Conservation (phyloP, 495 filamentous ascomycete species). For the Cairneyella variabilis region DNA sequence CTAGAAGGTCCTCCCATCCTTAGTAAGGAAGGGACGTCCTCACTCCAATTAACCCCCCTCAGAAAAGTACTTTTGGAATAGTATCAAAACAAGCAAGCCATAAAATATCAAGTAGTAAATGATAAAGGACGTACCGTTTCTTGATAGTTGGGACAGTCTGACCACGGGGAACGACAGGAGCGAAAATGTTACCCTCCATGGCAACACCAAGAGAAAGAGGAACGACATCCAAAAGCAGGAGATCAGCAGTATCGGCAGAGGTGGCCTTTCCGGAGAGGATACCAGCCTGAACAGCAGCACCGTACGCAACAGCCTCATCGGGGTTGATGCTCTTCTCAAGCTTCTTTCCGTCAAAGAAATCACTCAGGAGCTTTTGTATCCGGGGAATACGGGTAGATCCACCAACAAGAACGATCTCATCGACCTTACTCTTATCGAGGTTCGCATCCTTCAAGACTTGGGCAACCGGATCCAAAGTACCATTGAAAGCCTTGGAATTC, state of each 20-base stretch:
- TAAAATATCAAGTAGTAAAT: too few species aligned
- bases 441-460: slow-evolving; percentile 96
- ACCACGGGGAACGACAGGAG: slow-evolving; percentile 88
- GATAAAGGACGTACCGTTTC: slow-evolving; percentile 49
- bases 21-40: too few species aligned
- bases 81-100: too few species aligned
- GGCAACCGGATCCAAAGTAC: slow-evolving; percentile 96
- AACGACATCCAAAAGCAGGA: slow-evolving; percentile 93
- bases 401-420: slow-evolving; percentile 98
- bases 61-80: too few species aligned
- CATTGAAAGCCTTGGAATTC: slow-evolving; percentile 93
- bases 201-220: slow-evolving; percentile 98
- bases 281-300: slow-evolving; percentile 97
- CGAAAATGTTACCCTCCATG: slow-evolving; percentile 99
- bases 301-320: slow-evolving; percentile 98
- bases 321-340: slow-evolving; percentile 99
- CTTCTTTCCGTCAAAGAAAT: slow-evolving; percentile 99
- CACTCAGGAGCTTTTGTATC: slow-evolving; percentile 96
- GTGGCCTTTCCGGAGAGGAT: slow-evolving; percentile 97
- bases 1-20: too few species aligned
- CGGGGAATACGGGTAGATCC: slow-evolving; percentile 98
- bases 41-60: too few species aligned
- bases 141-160: slow-evolving; percentile 90
- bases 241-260: slow-evolving; percentile 91
- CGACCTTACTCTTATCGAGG: slow-evolving; percentile 90